Conservation (phyloP, 352 stramenopile species). For the Globisporangium nagaii region DNA sequence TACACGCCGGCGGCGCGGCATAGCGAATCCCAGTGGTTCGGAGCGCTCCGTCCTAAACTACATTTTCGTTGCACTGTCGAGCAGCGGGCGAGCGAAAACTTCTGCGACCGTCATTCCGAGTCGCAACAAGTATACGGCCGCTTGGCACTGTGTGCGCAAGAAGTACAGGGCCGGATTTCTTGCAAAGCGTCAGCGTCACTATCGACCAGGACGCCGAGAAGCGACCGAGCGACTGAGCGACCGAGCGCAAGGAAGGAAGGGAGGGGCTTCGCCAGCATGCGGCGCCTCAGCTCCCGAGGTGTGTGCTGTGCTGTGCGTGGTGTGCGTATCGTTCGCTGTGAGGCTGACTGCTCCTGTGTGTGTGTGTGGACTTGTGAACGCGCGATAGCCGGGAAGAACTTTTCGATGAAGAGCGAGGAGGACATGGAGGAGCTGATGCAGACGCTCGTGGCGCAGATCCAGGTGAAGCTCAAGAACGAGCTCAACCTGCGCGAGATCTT, state of each 20-base stretch:
- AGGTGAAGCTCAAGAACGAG: conserved; percentile 83
- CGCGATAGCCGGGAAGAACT: conserved; percentile 58
- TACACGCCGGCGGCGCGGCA: too few species aligned
- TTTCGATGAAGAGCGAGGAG: conserved; percentile 76
- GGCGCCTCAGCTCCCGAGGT: conserved; percentile 55
- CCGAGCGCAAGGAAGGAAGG: neutral
- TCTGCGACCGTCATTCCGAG: too few species aligned
- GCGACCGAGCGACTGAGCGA: neutral
- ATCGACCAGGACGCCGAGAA: neutral
- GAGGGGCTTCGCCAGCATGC: too few species aligned
- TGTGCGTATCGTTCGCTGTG: neutral
- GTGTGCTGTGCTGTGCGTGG: neutral
- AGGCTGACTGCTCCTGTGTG: neutral
- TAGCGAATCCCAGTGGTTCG: too few species aligned
- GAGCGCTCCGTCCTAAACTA: too few species aligned
- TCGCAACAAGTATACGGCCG: too few species aligned
- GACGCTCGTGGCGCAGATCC: conserved; percentile 77
- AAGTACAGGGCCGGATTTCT: neutral
- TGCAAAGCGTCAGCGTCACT: neutral
- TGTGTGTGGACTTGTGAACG: neutral
- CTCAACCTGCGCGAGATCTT: conserved; percentile 80
- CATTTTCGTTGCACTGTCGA: too few species aligned
- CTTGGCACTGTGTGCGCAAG: too few species aligned
- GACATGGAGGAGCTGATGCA: conserved; percentile 85
- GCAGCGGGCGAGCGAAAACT: too few species aligned